Evolutionary conservation across 1,139 yeast species (phyloP).

Genomic region (Hanseniaspora sp.): DNA sequence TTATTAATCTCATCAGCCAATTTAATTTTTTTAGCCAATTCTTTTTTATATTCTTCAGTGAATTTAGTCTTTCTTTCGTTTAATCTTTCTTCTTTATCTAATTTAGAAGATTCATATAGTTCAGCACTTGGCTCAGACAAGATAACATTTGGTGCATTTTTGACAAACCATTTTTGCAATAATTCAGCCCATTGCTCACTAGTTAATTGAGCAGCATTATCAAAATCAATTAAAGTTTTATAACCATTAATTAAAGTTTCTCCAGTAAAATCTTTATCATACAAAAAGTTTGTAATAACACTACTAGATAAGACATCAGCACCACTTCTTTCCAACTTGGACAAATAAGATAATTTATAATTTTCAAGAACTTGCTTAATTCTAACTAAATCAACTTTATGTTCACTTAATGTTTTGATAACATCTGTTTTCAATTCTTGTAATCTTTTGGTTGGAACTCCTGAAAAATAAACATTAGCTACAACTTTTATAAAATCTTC

Average conservation of each 20-base stretch:
- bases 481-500: conserved; percentile 58
- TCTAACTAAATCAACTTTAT: conserved; percentile 53
- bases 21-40: conserved; percentile 42
- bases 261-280: conserved; percentile 53
- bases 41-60: conserved; percentile 52
- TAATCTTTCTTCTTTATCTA: conserved; percentile 40
- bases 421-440: conserved; percentile 43
- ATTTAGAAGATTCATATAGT: conserved; percentile 44
- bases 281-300: conserved; percentile 69
- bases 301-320: conserved; percentile 51
- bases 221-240: conserved; percentile 50
- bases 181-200: conserved; percentile 55
- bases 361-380: conserved; percentile 59
- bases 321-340: conserved; percentile 51
- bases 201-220: conserved; percentile 50
- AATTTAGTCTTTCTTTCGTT: conserved; percentile 41
- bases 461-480: conserved; percentile 48
- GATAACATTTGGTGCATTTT: conserved; percentile 61
- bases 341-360: conserved; percentile 50
- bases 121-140: conserved; percentile 63
- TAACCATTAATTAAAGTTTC: conserved; percentile 46
- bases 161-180: conserved; percentile 44
- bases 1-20: conserved; percentile 61
- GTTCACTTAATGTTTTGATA: conserved; percentile 42
- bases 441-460: conserved; percentile 64